A percentile compares a stretch with the other conserved stretches of the same genome.
phyloP scores from a whole-genome alignment of 1,139 yeast genomes.

The Pichiaceae sp. region DNA sequence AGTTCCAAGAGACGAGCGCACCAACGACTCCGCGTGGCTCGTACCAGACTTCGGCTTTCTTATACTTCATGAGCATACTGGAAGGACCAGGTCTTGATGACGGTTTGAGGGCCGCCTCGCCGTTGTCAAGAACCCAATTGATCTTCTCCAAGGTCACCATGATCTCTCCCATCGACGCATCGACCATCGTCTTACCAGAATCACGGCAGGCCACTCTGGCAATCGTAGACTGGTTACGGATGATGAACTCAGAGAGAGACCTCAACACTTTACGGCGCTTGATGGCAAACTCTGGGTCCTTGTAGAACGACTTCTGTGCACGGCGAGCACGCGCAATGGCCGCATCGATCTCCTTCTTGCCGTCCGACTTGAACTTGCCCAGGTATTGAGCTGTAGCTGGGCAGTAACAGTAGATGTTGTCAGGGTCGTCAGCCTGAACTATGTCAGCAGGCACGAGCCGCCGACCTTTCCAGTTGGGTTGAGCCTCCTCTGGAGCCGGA shows the following conservation, averaged over 20 bases:
- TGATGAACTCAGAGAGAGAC: conserved; percentile 62
- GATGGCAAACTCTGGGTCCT: conserved; percentile 23
- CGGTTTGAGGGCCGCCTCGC: conserved; percentile 62
- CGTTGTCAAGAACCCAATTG: conserved; percentile 81
- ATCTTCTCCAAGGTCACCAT: conserved; percentile 89
- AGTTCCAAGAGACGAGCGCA: conserved; percentile 93
- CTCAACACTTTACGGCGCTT: conserved; percentile 62
- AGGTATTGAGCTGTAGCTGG: conserved; percentile 92
- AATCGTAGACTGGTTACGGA: conserved; percentile 76
- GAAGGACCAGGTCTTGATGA: conserved; percentile 84
- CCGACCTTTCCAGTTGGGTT: conserved; percentile 89
- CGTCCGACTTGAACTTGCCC: conserved; percentile 60
- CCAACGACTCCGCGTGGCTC: conserved; percentile 86
- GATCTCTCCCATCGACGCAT: conserved; percentile 93
- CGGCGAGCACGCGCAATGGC: conserved; percentile 44
- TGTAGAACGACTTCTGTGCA: conserved; percentile 58
- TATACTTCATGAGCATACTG: conserved; percentile 70
- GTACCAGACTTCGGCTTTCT: conserved; percentile 86
- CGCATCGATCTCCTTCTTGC: conserved; percentile 60
- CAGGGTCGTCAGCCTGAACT: conserved; percentile 49
- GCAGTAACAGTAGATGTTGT: conserved; percentile 72
- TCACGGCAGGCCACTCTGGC: conserved; percentile 94
- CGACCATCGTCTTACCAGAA: conserved; percentile 91
- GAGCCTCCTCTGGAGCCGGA: conserved; percentile 73
- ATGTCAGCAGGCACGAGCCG: conserved; percentile 56